phyloP scores from a whole-genome alignment of 2,329 filamentous ascomycete genomes.

The Mycosphaerella arachidis region DNA sequence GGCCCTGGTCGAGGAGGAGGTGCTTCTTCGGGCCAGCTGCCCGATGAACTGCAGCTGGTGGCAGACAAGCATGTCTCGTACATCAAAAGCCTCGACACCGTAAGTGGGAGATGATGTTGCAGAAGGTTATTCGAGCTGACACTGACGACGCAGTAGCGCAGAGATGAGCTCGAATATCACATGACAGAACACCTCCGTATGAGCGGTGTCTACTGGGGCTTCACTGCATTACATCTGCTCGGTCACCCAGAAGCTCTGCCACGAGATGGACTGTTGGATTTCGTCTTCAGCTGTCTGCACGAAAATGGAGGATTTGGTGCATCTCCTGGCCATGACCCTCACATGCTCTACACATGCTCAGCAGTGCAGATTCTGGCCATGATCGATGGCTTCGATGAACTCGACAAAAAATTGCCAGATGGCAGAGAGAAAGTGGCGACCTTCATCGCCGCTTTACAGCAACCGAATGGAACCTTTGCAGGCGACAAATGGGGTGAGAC shows the following conservation, averaged over 20 bases:
- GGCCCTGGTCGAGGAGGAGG: conserved; percentile 54
- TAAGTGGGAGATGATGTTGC: conserved; percentile 41
- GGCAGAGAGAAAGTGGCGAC: conserved; percentile 70
- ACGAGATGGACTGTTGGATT: conserved; percentile 75
- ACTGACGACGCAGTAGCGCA: conserved; percentile 53
- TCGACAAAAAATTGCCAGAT: conserved; percentile 64
- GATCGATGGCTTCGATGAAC: conserved; percentile 75
- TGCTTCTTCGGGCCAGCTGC: conserved; percentile 32
- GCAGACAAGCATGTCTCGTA: conserved; percentile 77
- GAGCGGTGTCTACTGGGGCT: conserved; percentile 94
- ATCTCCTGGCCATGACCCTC: conserved; percentile 88
- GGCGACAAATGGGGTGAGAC: conserved; percentile 96
- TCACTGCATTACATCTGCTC: conserved; percentile 82
- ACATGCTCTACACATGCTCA: conserved; percentile 94
- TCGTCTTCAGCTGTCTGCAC: conserved; percentile 92
- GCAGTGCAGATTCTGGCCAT: conserved; percentile 89
- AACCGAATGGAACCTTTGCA: conserved; percentile 76
- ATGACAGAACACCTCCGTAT: conserved; percentile 93
- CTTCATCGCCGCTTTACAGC: conserved; percentile 80
- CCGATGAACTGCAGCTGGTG: conserved; percentile 49
- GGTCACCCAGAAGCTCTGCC: conserved; percentile 76
- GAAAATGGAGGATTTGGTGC: conserved; percentile 88
- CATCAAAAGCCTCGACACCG: conserved; percentile 85
- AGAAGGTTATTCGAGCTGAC: conserved; percentile 34
- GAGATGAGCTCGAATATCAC: conserved; percentile 96